Evolutionary conservation across 2,329 filamentous ascomycete species (phyloP), one percentile per base, ranked within the genome.

Genomic region (Emmonsiellopsis sp.): DNA sequence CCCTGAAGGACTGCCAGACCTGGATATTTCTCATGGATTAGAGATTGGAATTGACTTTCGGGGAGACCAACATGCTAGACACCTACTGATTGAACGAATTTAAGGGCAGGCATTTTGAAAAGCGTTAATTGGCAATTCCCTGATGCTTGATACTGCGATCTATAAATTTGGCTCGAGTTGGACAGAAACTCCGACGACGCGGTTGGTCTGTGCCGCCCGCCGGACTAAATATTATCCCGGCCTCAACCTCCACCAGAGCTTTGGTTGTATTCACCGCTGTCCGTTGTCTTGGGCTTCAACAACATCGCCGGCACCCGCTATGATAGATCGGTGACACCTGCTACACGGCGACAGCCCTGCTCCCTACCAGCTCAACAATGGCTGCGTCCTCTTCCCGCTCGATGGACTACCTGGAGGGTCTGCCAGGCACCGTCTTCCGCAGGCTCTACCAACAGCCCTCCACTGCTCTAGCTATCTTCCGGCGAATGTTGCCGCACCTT

Each of bases 401-500:
- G 53, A 87, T 92, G 67, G 91, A 96, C 67, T 97, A 95, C 73
- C 85, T 97, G 68, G 91, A 97, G 79, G 84, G 85, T 68, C 85
- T 95, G 64, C 88, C 88, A 49, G 89, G 91, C 58, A 89, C 87
- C 42, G 94, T 89, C 37, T 95, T 97, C 71, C 83, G 84, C 67
- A 87, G 88, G 70, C 80, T 98, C 45, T 98, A 98, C 77, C 87
- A 91, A 74, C 91, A 96, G 76, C 93, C 93, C 33, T 95, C 92
- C 42, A 95, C 93, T 1, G 87, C 91, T 39, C 83, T 98, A 60
- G 93, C 93, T 60, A 91, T 98, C 64, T 97, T 97, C 70, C 84
- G 93, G 61, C 91, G 93, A 74, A 96, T 98, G 90, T 81, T 98
- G 55, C 89, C 93, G 54, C 87, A 94, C 65, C 74, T 97, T 57